phyloP scores from a whole-genome alignment of 805 yeast species.

The Cyberlindnera galapagoensis region DNA sequence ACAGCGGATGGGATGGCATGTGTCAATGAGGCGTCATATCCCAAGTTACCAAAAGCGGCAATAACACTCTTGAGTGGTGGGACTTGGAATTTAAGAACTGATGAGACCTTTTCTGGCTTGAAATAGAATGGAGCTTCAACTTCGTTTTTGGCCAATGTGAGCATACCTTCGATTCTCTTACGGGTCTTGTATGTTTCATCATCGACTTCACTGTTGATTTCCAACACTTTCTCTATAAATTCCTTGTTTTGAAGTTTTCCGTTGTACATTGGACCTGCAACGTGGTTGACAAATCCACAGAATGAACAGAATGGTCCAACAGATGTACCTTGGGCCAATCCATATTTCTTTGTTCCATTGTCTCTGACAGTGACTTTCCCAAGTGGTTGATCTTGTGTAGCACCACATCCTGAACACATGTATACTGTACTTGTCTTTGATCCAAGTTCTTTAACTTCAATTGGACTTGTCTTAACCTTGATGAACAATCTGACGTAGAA shows the following conservation, averaged over 20 bases:
- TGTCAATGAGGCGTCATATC: slow-evolving; percentile 76
- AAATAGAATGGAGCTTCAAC: slow-evolving; percentile 73
- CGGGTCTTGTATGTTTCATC: slow-evolving; percentile 65
- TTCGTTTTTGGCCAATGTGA: slow-evolving; percentile 75
- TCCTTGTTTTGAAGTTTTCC: slow-evolving; percentile 65
- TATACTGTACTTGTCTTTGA: slow-evolving; percentile 72
- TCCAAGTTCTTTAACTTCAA: slow-evolving; percentile 72
- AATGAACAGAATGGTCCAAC: slow-evolving; percentile 54
- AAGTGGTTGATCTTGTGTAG: slow-evolving; percentile 62
- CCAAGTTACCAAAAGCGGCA: slow-evolving; percentile 80
- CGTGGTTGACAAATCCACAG: slow-evolving; percentile 65
- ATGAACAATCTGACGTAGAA: slow-evolving; percentile 87
- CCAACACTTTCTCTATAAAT: slow-evolving; percentile 60
- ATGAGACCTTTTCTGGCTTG: slow-evolving; percentile 69
- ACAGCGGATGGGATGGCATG: slow-evolving; percentile 84
- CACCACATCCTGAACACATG: slow-evolving; percentile 84
- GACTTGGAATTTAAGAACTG: slow-evolving; percentile 73
- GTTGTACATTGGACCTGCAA: slow-evolving; percentile 97
- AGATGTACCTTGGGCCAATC: slow-evolving; percentile 59
- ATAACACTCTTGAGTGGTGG: slow-evolving; percentile 69
- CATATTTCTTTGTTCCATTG: slow-evolving; percentile 43
- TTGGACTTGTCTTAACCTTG: slow-evolving; percentile 70
- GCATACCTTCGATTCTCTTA: slow-evolving; percentile 87
- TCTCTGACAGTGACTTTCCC: slow-evolving; percentile 51
- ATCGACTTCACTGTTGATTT: slow-evolving; percentile 44